These are phyloP conservation scores for Xerocomellus intermedius DNA, from an alignment of 768 basidiomycete genomes.

Conservation along the genomic window DNA sequence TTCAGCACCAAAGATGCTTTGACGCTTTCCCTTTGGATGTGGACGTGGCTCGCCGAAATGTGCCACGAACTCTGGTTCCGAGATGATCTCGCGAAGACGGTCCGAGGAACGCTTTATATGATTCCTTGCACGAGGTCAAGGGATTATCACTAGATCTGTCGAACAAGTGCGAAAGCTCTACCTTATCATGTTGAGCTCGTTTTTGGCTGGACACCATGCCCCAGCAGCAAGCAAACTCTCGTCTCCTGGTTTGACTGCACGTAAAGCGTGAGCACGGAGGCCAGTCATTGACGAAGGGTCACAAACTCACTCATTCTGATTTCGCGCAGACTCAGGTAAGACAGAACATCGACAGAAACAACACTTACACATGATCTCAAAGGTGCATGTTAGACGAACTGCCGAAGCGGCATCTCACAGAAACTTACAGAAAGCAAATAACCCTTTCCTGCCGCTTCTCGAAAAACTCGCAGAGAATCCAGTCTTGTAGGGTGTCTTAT, in stretches of 20 bases:
- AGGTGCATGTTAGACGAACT: conserved; percentile 7
- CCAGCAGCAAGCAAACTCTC: conserved; percentile 78
- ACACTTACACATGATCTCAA: conserved; percentile 25
- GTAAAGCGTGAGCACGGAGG: conserved; percentile 4
- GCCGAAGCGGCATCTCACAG: neutral
- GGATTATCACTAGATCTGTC: neutral
- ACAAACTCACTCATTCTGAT: conserved; percentile 23
- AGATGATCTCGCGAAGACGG: conserved; percentile 66
- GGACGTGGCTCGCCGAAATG: conserved; percentile 73
- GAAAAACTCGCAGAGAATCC: conserved; percentile 82
- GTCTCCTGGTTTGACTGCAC: conserved; percentile 61
- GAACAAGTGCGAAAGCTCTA: conserved; percentile 23
- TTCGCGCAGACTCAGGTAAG: neutral
- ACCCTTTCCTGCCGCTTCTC: conserved; percentile 85
- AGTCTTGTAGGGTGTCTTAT: conserved; percentile 94
- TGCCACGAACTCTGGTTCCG: conserved; percentile 65
- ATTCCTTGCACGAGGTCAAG: conserved; percentile 36
- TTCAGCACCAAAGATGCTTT: conserved; percentile 83
- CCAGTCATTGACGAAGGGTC: neutral
- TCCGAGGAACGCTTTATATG: conserved; percentile 62
- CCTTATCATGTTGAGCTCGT: conserved; percentile 78
- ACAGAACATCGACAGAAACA: neutral
- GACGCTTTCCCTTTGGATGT: conserved; percentile 56
- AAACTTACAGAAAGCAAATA: conserved; percentile 79
- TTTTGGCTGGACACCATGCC: conserved; percentile 73